phyloP scores from a whole-genome alignment of 192 early-diverging fungal species.

The Gigaspora rosea region DNA sequence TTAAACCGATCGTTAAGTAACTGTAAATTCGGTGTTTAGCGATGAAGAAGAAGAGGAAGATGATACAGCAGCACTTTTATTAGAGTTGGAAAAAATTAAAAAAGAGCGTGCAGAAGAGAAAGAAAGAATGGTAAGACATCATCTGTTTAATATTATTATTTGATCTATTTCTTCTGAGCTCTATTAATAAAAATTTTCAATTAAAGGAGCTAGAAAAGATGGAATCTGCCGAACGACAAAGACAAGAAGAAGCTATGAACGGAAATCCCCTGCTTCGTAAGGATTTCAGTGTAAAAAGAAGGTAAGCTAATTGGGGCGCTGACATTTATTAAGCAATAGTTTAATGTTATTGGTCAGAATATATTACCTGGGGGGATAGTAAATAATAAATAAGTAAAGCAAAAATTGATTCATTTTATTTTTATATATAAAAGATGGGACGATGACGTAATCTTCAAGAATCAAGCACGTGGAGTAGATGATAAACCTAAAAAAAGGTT shows the following conservation, averaged over 20 bases:
- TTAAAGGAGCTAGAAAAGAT: slow-evolving; percentile 51
- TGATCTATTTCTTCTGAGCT: not conserved
- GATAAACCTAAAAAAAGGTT: slow-evolving; percentile 92
- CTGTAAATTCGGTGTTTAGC: too few relatives aligned
- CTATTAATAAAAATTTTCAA: not conserved
- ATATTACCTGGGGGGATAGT: not conserved
- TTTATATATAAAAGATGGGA: slow-evolving; percentile 75
- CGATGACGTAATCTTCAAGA: slow-evolving; percentile 98
- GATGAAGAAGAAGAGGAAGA: too few relatives aligned
- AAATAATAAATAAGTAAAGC: not conserved
- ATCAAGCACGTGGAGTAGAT: slow-evolving; percentile 87
- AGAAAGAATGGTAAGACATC: slow-evolving; percentile 59
- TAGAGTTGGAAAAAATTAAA: slow-evolving; percentile 78
- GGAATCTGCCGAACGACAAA: slow-evolving; percentile 60
- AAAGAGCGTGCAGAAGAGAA: slow-evolving; percentile 90
- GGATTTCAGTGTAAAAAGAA: slow-evolving; percentile 84
- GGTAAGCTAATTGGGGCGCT: slow-evolving; percentile 37
- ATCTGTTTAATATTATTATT: not conserved
- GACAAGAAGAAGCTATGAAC: slow-evolving; percentile 61
- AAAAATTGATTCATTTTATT: not conserved
- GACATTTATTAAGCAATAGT: too few relatives aligned
- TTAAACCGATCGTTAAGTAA: too few relatives aligned
- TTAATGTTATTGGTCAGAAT: too few relatives aligned
- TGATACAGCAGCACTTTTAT: too few relatives aligned
- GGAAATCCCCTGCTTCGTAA: slow-evolving; percentile 83